Percentiles rank a stretch among this genome's conserved stretches.
Conservation (phyloP, 148 eudicot species). For the Oxyria digyna region DNA sequence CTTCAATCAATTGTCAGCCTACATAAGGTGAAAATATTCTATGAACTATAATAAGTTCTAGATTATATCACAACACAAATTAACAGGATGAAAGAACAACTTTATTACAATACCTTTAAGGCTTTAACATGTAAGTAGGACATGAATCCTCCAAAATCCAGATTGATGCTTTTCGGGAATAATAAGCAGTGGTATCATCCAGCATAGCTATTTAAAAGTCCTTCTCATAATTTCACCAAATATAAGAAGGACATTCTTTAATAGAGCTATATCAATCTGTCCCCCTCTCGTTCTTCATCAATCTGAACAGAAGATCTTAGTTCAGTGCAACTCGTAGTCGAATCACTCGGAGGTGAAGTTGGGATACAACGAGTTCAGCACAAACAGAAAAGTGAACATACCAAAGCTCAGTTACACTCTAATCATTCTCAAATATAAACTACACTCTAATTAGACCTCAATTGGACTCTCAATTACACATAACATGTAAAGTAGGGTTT, state of each 20-base stretch:
- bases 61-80: not conserved
- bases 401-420: no score
- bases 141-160: conserved; percentile 91
- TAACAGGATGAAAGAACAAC: not conserved
- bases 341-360: not conserved
- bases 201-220: conserved; percentile 82
- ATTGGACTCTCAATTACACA: no score
- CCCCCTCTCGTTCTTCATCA: conserved; percentile 92
- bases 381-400: conserved; percentile 20
- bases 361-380: not conserved
- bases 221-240: conserved; percentile 86
- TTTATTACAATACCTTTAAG: conserved; percentile 40
- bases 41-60: not conserved
- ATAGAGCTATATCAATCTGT: conserved; percentile 69
- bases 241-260: conserved; percentile 85
- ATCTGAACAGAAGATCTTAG: conserved; percentile 31
- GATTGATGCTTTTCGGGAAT: conserved; percentile 78
- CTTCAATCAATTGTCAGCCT: conserved; percentile 91
- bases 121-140: conserved; percentile 86
- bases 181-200: conserved; percentile 65
- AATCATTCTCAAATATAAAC: no score
- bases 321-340: not conserved
- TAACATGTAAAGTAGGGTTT: no score
- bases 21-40: conserved; percentile 2
- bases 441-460: no score